Percentiles rank a stretch among this genome's conserved stretches.
Evolutionary conservation across 768 basidiomycete genomes (phyloP).

Genomic region (Lactarius vividus): DNA sequence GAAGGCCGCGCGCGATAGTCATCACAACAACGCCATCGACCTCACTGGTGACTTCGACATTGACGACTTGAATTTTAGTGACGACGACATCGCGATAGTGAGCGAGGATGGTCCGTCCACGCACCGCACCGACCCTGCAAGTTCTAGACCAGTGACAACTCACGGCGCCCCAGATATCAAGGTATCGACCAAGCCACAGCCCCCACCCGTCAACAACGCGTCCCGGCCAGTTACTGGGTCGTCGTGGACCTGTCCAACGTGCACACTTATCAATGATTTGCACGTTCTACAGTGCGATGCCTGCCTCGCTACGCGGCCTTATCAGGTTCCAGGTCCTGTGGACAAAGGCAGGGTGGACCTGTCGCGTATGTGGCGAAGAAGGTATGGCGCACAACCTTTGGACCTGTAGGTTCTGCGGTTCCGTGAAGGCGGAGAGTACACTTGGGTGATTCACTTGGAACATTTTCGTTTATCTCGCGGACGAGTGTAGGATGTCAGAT

Average conservation of each 20-base stretch:
- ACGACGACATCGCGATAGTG: constrained; percentile 37
- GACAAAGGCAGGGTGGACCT: constrained; percentile 51
- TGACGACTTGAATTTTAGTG: constrained; percentile 24
- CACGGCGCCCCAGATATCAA: constrained; percentile 11
- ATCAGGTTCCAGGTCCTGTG: not conserved
- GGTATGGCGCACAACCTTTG: constrained; percentile 65
- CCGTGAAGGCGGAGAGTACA: constrained; percentile 48
- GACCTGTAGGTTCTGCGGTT: constrained; percentile 74
- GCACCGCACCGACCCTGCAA: constrained; percentile 20
- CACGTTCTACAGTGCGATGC: constrained; percentile 53
- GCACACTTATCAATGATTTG: constrained; percentile 61
- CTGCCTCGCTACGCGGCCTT: constrained; percentile 43
- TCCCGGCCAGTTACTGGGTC: constrained; percentile 8
- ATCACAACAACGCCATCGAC: constrained; percentile 58
- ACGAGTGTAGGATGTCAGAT: not conserved
- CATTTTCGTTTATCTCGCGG: not conserved
- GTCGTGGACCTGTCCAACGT: constrained; percentile 54
- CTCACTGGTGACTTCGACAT: constrained; percentile 42
- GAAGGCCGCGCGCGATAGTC: constrained; percentile 67
- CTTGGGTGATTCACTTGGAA: constrained; percentile 14
- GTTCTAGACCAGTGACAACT: not conserved
- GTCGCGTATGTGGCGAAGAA: constrained; percentile 58
- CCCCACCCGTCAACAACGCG: constrained; percentile 19
- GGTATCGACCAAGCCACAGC: constrained; percentile 11
- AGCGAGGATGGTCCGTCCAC: constrained; percentile 25